phyloP scores from a whole-genome alignment of 2,329 filamentous ascomycete genomes.

The Aureobasidium subglaciale region DNA sequence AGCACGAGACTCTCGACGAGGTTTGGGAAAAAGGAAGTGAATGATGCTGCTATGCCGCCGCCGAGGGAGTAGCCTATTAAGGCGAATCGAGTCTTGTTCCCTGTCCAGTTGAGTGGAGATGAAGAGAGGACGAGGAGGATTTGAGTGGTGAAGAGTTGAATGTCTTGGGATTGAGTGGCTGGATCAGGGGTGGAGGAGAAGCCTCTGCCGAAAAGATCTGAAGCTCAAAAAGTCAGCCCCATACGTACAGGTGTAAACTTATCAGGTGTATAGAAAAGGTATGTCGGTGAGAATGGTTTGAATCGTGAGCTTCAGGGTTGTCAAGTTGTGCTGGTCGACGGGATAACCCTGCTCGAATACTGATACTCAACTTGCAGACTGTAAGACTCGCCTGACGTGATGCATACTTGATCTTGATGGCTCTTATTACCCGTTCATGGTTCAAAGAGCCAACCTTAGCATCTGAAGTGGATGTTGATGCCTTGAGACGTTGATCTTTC shows the following conservation, averaged over 20 bases:
- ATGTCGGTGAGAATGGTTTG: neutral
- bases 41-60: slow-evolving; percentile 64
- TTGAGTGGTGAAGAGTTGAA: slow-evolving; percentile 65
- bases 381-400: too few species aligned
- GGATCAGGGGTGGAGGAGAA: slow-evolving; percentile 68
- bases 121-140: slow-evolving; percentile 64
- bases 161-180: slow-evolving; percentile 60
- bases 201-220: slow-evolving; percentile 68
- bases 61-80: slow-evolving; percentile 76
- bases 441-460: too few species aligned
- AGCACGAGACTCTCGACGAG: slow-evolving; percentile 65
- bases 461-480: too few species aligned
- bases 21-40: slow-evolving; percentile 61
- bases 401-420: too few species aligned
- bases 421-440: too few species aligned
- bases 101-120: slow-evolving; percentile 62
- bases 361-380: too few species aligned
- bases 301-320: too few species aligned
- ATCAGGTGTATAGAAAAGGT: neutral
- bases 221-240: neutral
- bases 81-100: slow-evolving; percentile 47
- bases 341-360: too few species aligned
- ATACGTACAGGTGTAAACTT: too few species aligned
- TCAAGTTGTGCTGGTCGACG: too few species aligned
- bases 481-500: too few species aligned